phyloP scores from a whole-genome alignment of 805 yeast species.

The Saturnispora sanitii region DNA sequence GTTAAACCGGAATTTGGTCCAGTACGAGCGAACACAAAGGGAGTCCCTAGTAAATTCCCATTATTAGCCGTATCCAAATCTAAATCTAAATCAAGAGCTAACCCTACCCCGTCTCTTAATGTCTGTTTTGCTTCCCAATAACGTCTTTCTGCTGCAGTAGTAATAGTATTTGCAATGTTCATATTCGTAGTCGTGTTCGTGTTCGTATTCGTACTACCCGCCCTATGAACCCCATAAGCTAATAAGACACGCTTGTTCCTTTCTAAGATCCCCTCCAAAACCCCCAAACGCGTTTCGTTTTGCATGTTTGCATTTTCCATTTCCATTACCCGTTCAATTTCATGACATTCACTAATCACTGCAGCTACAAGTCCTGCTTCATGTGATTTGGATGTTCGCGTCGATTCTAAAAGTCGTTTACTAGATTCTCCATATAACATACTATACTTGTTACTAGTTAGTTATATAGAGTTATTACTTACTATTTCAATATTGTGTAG shows the following conservation, averaged over 20 bases:
- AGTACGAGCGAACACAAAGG: constrained; percentile 3
- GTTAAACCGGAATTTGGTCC: background rate
- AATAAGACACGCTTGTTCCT: constrained; percentile 75
- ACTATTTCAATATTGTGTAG: no score
- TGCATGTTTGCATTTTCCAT: no score
- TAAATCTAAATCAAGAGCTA: constrained; percentile 72
- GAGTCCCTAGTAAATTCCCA: background rate
- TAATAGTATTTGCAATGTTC: no score
- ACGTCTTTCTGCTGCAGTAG: constrained; percentile 59
- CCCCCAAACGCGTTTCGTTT: no score
- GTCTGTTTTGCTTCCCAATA: constrained; percentile 65
- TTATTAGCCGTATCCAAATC: constrained; percentile 50
- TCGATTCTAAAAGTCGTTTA: background rate
- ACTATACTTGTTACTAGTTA: no score
- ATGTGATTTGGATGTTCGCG: constrained; percentile 1
- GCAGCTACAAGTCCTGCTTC: constrained; percentile 5
- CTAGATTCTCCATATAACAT: constrained; percentile 3
- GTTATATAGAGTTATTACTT: no score
- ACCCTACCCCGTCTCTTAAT: constrained; percentile 61
- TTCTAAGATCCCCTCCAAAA: constrained; percentile 1
- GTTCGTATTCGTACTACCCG: no score
- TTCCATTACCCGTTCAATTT: background rate
- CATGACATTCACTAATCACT: constrained; percentile 4
- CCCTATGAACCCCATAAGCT: constrained; percentile 61
- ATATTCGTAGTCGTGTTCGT: no score